A percentile compares a stretch with the other conserved stretches of the same genome.
Conservation (phyloP, 2,329 filamentous ascomycete genomes). For the Nannizziopsis barbatae region DNA sequence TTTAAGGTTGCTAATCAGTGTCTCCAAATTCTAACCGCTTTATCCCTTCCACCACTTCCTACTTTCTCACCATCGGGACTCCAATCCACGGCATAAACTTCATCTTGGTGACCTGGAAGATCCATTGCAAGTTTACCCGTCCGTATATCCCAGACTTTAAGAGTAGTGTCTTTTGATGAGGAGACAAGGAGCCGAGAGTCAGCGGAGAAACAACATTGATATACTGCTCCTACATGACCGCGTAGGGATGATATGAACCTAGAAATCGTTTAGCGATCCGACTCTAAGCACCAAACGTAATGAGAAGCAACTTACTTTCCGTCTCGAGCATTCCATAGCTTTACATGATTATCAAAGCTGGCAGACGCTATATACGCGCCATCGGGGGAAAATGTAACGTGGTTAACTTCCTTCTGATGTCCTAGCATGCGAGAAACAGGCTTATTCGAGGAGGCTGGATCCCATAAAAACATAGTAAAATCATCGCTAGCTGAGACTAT, state of each 20-base stretch:
- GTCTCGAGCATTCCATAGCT: constrained; percentile 73
- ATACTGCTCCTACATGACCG: constrained; percentile 83
- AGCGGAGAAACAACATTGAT: constrained; percentile 83
- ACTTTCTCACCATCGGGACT: constrained; percentile 80
- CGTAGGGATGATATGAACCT: constrained; percentile 79
- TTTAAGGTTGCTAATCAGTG: constrained; percentile 34
- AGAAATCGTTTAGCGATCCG: constrained; percentile 13
- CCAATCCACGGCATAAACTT: constrained; percentile 94
- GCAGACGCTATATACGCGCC: constrained; percentile 76
- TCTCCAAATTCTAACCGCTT: constrained; percentile 56
- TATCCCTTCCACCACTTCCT: constrained; percentile 87
- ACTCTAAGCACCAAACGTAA: constrained; percentile 6
- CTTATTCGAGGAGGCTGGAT: constrained; percentile 65
- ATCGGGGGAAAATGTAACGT: constrained; percentile 88
- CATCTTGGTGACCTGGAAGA: constrained; percentile 79
- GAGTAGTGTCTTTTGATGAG: constrained; percentile 78
- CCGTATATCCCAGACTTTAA: constrained; percentile 89
- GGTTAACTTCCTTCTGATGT: constrained; percentile 93
- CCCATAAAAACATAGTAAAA: constrained; percentile 94
- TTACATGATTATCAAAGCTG: constrained; percentile 89
- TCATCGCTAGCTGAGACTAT: constrained; percentile 88
- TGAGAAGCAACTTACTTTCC: constrained; percentile 39
- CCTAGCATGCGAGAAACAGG: constrained; percentile 81
- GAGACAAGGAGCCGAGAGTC: constrained; percentile 84
- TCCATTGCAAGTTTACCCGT: constrained; percentile 73